phyloP scores from a whole-genome alignment of 805 yeast genomes.

The Ogataea pini region DNA sequence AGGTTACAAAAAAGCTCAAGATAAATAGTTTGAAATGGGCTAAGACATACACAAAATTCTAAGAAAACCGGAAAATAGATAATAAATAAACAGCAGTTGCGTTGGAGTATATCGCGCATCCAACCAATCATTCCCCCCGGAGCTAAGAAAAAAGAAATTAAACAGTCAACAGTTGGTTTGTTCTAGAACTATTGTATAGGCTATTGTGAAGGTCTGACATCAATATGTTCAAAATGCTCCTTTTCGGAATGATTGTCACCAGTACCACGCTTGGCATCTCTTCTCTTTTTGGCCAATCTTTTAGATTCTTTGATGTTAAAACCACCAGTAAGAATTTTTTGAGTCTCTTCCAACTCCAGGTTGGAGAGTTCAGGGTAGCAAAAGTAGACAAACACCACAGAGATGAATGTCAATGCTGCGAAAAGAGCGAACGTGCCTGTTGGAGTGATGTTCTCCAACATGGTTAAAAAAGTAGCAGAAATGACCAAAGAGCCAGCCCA shows the following conservation, averaged over 20 bases:
- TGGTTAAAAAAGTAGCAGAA: conserved; percentile 89
- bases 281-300: conserved; percentile 51
- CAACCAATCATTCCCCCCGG: background rate
- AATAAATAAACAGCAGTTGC: background rate
- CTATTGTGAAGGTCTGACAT: conserved; percentile 6
- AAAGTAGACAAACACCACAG: conserved; percentile 75
- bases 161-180: background rate
- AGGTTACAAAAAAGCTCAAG: too few species aligned
- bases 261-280: conserved; percentile 10
- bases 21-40: background rate
- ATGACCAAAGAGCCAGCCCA: conserved; percentile 95
- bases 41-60: background rate
- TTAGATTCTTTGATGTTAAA: conserved; percentile 75
- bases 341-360: conserved; percentile 88
- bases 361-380: conserved; percentile 92
- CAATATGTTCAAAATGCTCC: conserved; percentile 12
- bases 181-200: background rate
- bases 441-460: conserved; percentile 91
- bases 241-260: conserved; percentile 1
- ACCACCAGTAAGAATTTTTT: conserved; percentile 75
- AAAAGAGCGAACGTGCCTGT: conserved; percentile 92
- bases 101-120: conserved; percentile 8
- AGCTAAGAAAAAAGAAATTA: background rate
- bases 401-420: conserved; percentile 74
- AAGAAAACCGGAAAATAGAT: background rate